Percentiles rank a stretch among this genome's conserved stretches.
Conservation (phyloP, 495 filamentous ascomycete species). For the Penicillium maclennaniae region DNA sequence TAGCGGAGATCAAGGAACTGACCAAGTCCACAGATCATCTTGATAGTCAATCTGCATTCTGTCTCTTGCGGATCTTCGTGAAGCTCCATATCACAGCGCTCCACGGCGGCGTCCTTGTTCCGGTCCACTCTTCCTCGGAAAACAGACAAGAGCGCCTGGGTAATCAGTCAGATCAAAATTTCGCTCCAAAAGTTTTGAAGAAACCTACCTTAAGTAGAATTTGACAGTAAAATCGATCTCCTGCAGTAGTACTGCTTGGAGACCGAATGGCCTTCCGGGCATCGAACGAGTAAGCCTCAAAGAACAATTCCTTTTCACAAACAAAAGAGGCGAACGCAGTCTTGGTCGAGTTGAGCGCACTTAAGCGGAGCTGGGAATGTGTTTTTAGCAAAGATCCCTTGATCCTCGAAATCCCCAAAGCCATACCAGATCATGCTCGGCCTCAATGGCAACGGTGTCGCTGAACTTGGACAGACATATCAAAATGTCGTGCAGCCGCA, state of each 20-base stretch:
- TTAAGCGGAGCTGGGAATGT: slow-evolving; percentile 64
- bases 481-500: slow-evolving; percentile 76
- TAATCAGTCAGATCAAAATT: neutral
- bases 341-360: slow-evolving; percentile 85
- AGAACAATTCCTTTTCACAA: slow-evolving; percentile 72
- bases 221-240: slow-evolving; percentile 67
- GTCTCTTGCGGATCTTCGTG: slow-evolving; percentile 66
- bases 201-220: slow-evolving; percentile 62
- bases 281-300: slow-evolving; percentile 61
- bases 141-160: slow-evolving; percentile 66
- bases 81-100: slow-evolving; percentile 81
- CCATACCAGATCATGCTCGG: slow-evolving; percentile 65
- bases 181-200: neutral
- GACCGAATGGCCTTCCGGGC: neutral
- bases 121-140: slow-evolving; percentile 66
- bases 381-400: neutral
- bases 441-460: slow-evolving; percentile 84
- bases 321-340: slow-evolving; percentile 85
- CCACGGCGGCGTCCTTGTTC: slow-evolving; percentile 75
- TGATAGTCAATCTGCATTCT: slow-evolving; percentile 77
- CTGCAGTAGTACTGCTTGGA: slow-evolving; percentile 16
- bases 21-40: slow-evolving; percentile 85
- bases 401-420: neutral
- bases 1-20: slow-evolving; percentile 9
- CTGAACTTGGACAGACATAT: slow-evolving; percentile 87